These are phyloP conservation scores for Coprinellus aureogranulatus DNA, from an alignment of 768 basidiomycete genomes.

Conservation along the genomic window DNA sequence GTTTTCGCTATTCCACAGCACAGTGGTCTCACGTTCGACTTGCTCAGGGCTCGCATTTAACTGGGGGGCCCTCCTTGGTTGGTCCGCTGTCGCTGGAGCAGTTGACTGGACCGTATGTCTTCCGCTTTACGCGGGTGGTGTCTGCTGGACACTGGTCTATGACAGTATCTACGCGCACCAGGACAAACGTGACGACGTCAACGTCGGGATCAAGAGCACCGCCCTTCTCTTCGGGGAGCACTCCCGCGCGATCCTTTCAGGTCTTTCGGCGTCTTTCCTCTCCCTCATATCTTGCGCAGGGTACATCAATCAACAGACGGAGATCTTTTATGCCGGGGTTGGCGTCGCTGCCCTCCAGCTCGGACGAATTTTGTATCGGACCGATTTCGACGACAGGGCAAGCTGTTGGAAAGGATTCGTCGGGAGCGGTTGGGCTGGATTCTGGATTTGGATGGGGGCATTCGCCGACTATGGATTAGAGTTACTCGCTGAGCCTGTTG, in stretches of 20 bases:
- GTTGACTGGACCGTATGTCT: slow-evolving; percentile 81
- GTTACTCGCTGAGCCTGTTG: too few species aligned
- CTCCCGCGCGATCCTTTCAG: slow-evolving; percentile 72
- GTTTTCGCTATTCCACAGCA: not conserved
- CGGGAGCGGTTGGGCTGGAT: slow-evolving; percentile 84
- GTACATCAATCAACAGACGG: slow-evolving; percentile 70
- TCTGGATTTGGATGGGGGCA: slow-evolving; percentile 84
- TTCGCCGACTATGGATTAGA: slow-evolving; percentile 62
- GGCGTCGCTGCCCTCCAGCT: slow-evolving; percentile 74
- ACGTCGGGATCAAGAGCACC: slow-evolving; percentile 88
- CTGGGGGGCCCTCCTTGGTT: slow-evolving; percentile 95
- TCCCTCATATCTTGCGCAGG: slow-evolving; percentile 78
- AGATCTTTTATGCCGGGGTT: slow-evolving; percentile 77
- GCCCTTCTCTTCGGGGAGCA: slow-evolving; percentile 84
- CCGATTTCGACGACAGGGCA: slow-evolving; percentile 68
- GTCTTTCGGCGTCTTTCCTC: slow-evolving; percentile 71
- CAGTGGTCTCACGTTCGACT: not conserved
- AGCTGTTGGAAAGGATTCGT: slow-evolving; percentile 92
- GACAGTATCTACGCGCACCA: slow-evolving; percentile 99
- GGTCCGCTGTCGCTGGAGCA: slow-evolving; percentile 86
- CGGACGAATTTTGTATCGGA: slow-evolving; percentile 67
- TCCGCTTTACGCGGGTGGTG: slow-evolving; percentile 86
- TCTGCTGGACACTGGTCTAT: slow-evolving; percentile 94
- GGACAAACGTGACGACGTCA: slow-evolving; percentile 91
- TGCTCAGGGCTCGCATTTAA: slow-evolving; percentile 85